Evolutionary conservation across 164 flowering plant species (phyloP), one percentile per base, ranked within the genome.

Genomic region (Liquidambar formosana): DNA sequence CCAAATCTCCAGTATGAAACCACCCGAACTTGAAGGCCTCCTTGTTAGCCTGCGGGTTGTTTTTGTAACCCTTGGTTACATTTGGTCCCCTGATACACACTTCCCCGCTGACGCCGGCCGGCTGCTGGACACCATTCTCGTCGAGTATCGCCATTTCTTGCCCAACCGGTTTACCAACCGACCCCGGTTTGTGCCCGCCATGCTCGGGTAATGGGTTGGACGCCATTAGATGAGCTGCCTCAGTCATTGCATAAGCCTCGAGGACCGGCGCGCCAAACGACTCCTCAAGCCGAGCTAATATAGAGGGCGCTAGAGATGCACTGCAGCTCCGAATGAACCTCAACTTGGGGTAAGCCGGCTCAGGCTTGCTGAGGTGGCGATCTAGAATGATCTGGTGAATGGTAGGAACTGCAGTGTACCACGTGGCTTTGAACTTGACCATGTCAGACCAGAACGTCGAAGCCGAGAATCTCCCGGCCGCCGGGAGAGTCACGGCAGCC

Each of bases 331-430:
- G 70, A 22, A 95, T 91, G 74, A 93, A 95, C 52, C 97, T 81
- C 51, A 95, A 91, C 72, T 80, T 85, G 59, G 96, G 99, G 79
- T 95, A 89, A 4, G 5, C 70, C 6, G 84, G 70, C 70, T 91
- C 94, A 0, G 97, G 94, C 1, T 69, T 75, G 73, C 53, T 74
- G 11, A 67, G 41, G 67, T 93, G 99, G 64, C 97, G 92, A 19
- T 95, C 97, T 12, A 95, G 77, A 46, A 95, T 76, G 78, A 93
- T 93, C 71, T 95, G 97, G 76, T 95, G 99, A 10, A 95, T 93
- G 0, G 99, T 95, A 48, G 99, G 97, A 41, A 95, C 97, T 0
- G 97, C 92, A 0, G 97, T 95, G 88, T 95, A 95, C 96, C 97
- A 95, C 64, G 97, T 91, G 74, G 97, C 97, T 19, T 72, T 56